A percentile compares a stretch with the other conserved stretches of the same genome.
These are phyloP conservation scores for Pseudotulostoma volvatum DNA, from an alignment of 495 filamentous ascomycete species.

Conservation along the genomic window DNA sequence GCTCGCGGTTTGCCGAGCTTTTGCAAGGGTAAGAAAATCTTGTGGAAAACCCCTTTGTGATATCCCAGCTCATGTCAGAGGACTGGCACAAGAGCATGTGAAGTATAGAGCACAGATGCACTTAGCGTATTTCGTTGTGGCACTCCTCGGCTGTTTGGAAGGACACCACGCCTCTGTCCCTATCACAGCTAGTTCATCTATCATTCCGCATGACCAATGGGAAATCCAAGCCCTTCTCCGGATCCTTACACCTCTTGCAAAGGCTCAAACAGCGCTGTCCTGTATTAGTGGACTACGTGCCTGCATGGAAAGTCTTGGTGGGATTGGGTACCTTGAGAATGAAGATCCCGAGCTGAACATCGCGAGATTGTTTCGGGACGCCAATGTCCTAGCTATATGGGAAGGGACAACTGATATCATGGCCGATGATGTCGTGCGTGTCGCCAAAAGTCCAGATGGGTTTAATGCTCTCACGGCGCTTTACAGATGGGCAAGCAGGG, in stretches of 20 bases:
- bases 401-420: conserved; percentile 57
- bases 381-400: conserved; percentile 47
- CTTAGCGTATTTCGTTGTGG: conserved; percentile 42
- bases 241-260: conserved; percentile 46
- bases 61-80: conserved; percentile 43
- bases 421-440: conserved; percentile 37
- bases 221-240: conserved; percentile 38
- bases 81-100: conserved; percentile 37
- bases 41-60: conserved; percentile 34
- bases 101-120: conserved; percentile 42
- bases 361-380: conserved; percentile 42
- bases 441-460: conserved; percentile 32
- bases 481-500: too few relatives aligned
- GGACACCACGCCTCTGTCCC: conserved; percentile 4
- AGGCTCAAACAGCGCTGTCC: conserved; percentile 43
- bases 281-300: conserved; percentile 38
- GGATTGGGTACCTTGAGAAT: conserved; percentile 54
- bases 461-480: too few relatives aligned
- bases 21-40: conserved; percentile 36
- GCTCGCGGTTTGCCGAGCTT: conserved; percentile 43
- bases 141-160: conserved; percentile 39
- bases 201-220: conserved; percentile 13
- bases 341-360: conserved; percentile 32
- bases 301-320: conserved; percentile 56
- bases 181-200: conserved; percentile 4